Evolutionary conservation across 179 eudicot genomes (phyloP).

Genomic region (Spergularia azorica): DNA sequence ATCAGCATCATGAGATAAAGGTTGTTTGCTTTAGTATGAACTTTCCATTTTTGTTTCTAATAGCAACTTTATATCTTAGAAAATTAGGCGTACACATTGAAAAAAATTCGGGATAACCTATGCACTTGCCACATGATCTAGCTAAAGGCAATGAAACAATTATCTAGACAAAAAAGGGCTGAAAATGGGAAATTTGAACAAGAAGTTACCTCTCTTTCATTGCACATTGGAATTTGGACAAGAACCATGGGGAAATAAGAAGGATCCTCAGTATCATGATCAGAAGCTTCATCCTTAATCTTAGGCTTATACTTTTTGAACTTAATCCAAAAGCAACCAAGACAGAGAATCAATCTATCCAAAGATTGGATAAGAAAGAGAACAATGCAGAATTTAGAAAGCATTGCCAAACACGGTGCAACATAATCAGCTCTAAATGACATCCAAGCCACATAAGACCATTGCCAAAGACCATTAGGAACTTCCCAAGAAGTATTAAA

Average conservation of each 20-base stretch:
- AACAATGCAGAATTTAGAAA: constrained; percentile 52
- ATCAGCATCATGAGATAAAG: no score
- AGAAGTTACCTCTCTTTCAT: constrained; percentile 64
- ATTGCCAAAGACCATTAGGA: constrained; percentile 40
- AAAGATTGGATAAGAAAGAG: constrained; percentile 66
- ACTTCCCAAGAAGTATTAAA: constrained; percentile 37
- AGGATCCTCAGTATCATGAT: constrained; percentile 40
- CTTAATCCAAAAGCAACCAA: constrained; percentile 71
- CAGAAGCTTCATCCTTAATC: constrained; percentile 32
- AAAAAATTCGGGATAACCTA: no score
- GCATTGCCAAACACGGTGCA: constrained; percentile 46
- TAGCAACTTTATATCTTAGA: no score
- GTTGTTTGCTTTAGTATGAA: no score
- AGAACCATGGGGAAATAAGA: constrained; percentile 65
- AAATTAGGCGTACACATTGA: no score
- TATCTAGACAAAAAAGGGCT: neutral
- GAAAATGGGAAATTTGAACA: neutral
- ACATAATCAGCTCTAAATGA: constrained; percentile 55
- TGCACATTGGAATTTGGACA: constrained; percentile 82
- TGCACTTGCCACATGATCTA: no score
- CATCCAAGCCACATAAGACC: constrained; percentile 63
- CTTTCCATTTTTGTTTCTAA: no score
- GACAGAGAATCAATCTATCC: constrained; percentile 55
- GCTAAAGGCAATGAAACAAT: no score
- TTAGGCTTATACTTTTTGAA: constrained; percentile 51